Base-by-base conservation (phyloP, 495 filamentous ascomycete species). In the Penicillium argentinense region DNA sequence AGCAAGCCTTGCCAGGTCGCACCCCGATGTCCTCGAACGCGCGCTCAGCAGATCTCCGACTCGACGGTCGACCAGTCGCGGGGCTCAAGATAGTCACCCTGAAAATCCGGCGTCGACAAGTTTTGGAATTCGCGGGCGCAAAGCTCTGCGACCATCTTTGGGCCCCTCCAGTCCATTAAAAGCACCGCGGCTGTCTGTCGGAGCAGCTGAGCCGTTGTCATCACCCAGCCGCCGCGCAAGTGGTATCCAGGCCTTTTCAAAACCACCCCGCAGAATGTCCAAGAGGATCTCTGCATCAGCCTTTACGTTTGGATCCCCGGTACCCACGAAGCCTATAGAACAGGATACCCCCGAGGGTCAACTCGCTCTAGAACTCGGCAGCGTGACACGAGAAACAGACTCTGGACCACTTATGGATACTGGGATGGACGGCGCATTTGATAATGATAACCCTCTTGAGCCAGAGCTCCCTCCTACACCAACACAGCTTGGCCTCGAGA, bases 381-480 rank as follows among this genome's bases (percentile, higher is more conserved):
- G 60, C 24, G 68, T 57, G 13, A 69, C 67, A 16, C 54, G 46
- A 34, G 59, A 56, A 27, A n/a, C 43, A 13, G 33, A 32, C 9
- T 17, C 27, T 14, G 16, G 23, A 3, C 9, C 12, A 11, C 53
- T 59, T 33, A 17, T 53, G 27, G 45, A 53, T 14, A 22, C 41
- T 8, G 59, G 59, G 16, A 26, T 59, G 7, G 60, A 54, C 16
- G 39, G 37, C 34, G 64, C 63, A 17, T 64, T 72, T 6, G 59
- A 69, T 32, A 62, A 59, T 4, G 71, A 69, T 0, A 72, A 66
- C 9, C 44, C 68, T 18, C 69, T 72, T 13, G 85, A 90, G 52
- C 85, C 84, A 7, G 83, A 86, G 26, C 69, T 90, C 17, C 86
- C 86, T 7, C 84, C 84, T 8, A 89, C 85, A 3, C 85, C 85